Base-by-base conservation (phyloP, 148 eudicot genomes). In the Camellia sinensis region DNA sequence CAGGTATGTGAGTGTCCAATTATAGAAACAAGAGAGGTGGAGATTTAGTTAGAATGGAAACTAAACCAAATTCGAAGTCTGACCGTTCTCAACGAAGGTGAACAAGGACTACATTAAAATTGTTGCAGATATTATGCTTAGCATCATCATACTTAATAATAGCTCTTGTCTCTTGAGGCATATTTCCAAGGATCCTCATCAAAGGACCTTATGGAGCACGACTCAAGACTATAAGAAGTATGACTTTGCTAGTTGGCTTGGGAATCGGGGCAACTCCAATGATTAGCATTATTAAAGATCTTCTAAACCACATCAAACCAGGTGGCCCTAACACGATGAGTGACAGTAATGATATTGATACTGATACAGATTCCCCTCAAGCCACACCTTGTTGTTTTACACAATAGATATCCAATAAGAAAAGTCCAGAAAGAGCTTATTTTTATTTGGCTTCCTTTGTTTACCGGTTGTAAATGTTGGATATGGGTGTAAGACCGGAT, bases 251-350 rank as follows among this genome's bases (percentile, higher is more conserved):
- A 74, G 78, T 96, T 67, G 99, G 99, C 63, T 84, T 96, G 15
- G 99, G 99, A 7, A 96, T 96, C 41, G 99, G 97, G 91, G 99
- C 99, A 67, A 96, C 99, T 69, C 99, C 97, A 72, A 90, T 96
- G 71, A 88, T 96, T 80, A 96, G 98, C 87, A 96, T 96, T 67
- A 81, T 96, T 43, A 96, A 96, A 80, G 99, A 96, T 79, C 92
- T 96, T 50, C 87, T 96, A 40, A 91, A 94, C 78, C 74, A 88
- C 76, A 81, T 92, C 71, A 85, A 82, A 46, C 84, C 77, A 54
- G 40, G 75, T 15, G 83, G 61, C 54, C 12, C 29, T 46, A 72
- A 54, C 14, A 11, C 3, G 78, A 81, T 82, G 78, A 73, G 84
- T 66, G 78, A n/a, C 29, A 5, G 29, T 9, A 22, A 6, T 1